Conservation (phyloP, 306 rosid species). For the Acacia confusa region DNA sequence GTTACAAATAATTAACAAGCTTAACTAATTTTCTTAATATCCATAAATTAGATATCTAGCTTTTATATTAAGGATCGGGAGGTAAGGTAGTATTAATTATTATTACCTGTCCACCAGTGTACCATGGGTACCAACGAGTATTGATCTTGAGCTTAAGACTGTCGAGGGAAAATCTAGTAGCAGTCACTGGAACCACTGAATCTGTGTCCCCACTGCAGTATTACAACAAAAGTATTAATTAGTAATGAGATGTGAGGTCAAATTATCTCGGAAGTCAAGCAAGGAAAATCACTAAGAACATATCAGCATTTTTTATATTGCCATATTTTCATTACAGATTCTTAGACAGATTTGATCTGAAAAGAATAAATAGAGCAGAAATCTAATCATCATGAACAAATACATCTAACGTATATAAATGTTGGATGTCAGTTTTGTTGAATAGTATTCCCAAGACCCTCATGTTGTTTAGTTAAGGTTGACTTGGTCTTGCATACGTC, state of each 20-base stretch:
- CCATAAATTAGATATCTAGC: too few species aligned
- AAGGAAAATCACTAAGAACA: neutral
- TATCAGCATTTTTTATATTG: neutral
- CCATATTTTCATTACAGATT: neutral
- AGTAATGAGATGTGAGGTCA: neutral
- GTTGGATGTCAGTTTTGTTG: neutral
- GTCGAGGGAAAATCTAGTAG: slow-evolving; percentile 58
- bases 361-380: neutral
- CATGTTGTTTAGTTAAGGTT: neutral
- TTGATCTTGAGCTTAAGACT: slow-evolving; percentile 57
- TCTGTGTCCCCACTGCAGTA: slow-evolving; percentile 71
- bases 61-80: too few species aligned
- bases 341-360: neutral
- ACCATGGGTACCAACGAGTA: slow-evolving; percentile 73
- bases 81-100: neutral
- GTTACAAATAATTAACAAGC: too few species aligned
- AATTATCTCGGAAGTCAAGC: neutral
- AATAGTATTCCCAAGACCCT: neutral
- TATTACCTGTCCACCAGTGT: slow-evolving; percentile 53
- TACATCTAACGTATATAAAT: neutral
- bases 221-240: neutral
- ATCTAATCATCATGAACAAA: neutral
- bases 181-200: slow-evolving; percentile 74
- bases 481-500: neutral
- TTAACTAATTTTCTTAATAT: too few species aligned